phyloP scores from a whole-genome alignment of 305 asterid genomes.

The Fraxinus angustifolia region DNA sequence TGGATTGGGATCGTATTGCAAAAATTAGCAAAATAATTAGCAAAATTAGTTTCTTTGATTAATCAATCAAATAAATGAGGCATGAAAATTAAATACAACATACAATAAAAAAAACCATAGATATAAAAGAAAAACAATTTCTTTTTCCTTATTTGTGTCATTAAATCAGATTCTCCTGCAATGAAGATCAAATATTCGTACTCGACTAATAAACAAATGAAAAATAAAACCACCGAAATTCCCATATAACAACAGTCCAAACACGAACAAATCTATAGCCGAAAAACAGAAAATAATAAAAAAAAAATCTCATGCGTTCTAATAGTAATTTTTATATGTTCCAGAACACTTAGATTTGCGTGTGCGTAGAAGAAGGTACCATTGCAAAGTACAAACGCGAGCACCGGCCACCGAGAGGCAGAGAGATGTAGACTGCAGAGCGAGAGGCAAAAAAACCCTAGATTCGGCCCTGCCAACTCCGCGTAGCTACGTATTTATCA shows the following conservation, averaged over 20 bases:
- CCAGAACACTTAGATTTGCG: neutral
- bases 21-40: neutral
- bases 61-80: neutral
- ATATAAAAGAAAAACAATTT: neutral
- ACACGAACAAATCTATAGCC: neutral
- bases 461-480: slow-evolving; percentile 17
- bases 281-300: neutral
- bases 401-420: slow-evolving; percentile 6
- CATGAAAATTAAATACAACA: neutral
- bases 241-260: neutral
- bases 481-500: neutral
- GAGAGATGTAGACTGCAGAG: neutral
- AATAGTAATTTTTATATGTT: neutral
- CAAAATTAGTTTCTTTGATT: neutral
- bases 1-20: neutral
- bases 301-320: neutral
- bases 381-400: slow-evolving; percentile 31
- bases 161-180: neutral
- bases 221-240: neutral
- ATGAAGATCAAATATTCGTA: neutral
- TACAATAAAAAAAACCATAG: neutral
- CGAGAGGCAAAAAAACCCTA: slow-evolving; percentile 28
- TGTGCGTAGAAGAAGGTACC: slow-evolving; percentile 20
- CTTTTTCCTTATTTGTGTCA: neutral
- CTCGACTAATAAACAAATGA: neutral